Evolutionary conservation across 495 filamentous ascomycete species (phyloP).

Genomic region (Aspergillus cavernicola): DNA sequence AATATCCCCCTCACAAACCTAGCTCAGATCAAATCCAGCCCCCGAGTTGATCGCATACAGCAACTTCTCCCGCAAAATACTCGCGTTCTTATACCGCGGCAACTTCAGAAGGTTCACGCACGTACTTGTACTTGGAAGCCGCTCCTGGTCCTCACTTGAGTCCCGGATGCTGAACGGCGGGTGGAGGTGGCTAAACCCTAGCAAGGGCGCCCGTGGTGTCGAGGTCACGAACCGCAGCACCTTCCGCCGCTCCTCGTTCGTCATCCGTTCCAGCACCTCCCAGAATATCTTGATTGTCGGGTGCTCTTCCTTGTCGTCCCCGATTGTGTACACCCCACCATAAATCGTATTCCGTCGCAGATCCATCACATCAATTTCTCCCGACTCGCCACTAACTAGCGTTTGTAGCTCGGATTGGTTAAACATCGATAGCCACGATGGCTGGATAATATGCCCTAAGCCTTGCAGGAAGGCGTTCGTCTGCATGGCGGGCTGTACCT

Average conservation of each 20-base stretch:
- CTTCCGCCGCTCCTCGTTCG: slow-evolving; percentile 70
- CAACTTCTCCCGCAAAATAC: slow-evolving; percentile 68
- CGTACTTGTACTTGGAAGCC: slow-evolving; percentile 92
- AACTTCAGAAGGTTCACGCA: slow-evolving; percentile 96
- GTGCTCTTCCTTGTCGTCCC: slow-evolving; percentile 84
- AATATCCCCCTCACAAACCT: too few species aligned
- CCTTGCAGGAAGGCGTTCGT: slow-evolving; percentile 85
- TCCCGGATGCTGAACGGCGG: slow-evolving; percentile 90
- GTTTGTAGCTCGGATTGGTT: slow-evolving; percentile 93
- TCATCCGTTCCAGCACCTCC: slow-evolving; percentile 76
- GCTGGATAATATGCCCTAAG: slow-evolving; percentile 82
- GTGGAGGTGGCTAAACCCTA: slow-evolving; percentile 84
- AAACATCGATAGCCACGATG: slow-evolving; percentile 95
- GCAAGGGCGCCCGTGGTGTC: slow-evolving; percentile 83
- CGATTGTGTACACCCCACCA: slow-evolving; percentile 80
- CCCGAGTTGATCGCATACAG: slow-evolving; percentile 89
- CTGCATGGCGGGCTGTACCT: slow-evolving; percentile 70
- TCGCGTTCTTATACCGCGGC: slow-evolving; percentile 68
- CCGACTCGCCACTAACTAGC: slow-evolving; percentile 79
- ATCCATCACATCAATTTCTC: slow-evolving; percentile 83
- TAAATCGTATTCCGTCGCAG: slow-evolving; percentile 83
- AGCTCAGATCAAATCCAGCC: slow-evolving; percentile 94
- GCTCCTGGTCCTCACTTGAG: slow-evolving; percentile 69
- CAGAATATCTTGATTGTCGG: slow-evolving; percentile 84
- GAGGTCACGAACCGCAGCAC: slow-evolving; percentile 96